phyloP scores from a whole-genome alignment of 352 stramenopile species.

The Globisporangium cederbergense region DNA sequence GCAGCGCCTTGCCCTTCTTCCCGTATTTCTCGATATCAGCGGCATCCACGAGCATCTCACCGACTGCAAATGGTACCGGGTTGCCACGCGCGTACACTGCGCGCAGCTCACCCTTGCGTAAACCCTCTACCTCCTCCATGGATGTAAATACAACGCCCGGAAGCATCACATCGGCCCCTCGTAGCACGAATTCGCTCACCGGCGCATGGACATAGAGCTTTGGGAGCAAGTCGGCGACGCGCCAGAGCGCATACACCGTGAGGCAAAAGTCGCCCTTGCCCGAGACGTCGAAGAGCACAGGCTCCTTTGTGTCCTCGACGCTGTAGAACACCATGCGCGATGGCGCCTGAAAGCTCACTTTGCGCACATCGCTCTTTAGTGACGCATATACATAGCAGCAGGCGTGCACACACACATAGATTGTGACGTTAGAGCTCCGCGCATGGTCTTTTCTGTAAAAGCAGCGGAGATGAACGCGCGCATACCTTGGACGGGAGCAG shows the following conservation, averaged over 20 bases:
- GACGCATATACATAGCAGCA: not conserved
- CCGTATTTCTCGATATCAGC: conserved; percentile 48
- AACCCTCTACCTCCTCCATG: conserved; percentile 39
- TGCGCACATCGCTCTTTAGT: conserved; percentile 45
- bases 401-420: not conserved
- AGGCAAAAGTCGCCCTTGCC: conserved; percentile 57
- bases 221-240: conserved; percentile 41
- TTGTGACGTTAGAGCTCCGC: not conserved
- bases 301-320: conserved; percentile 51
- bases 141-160: conserved; percentile 70
- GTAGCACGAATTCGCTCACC: conserved; percentile 78
- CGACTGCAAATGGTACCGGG: conserved; percentile 70
- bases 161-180: conserved; percentile 82
- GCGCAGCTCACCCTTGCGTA: conserved; percentile 66
- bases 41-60: conserved; percentile 68
- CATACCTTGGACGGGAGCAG: conserved; percentile 46
- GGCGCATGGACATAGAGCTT: conserved; percentile 65
- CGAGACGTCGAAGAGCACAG: conserved; percentile 66
- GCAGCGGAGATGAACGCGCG: not conserved
- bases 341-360: conserved; percentile 74
- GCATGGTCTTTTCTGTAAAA: not conserved
- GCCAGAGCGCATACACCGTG: conserved; percentile 71
- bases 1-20: conserved; percentile 67
- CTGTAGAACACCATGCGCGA: conserved; percentile 72
- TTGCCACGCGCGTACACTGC: conserved; percentile 75